phyloP scores from a whole-genome alignment of 2,329 filamentous ascomycete species.

The Aphanocladium album region DNA sequence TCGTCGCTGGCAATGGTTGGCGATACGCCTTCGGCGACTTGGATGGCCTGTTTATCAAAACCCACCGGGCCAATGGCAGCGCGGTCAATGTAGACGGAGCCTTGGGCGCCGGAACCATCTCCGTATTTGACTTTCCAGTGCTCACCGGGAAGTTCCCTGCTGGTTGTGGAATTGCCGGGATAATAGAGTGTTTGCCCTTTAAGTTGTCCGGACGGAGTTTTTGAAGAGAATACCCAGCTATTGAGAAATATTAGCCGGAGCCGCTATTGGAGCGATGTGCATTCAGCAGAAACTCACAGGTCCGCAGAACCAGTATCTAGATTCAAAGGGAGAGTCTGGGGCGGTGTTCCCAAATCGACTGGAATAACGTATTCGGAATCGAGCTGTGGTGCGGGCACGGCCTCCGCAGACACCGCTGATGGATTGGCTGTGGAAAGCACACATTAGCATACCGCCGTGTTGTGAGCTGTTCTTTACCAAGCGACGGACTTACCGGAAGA shows the following conservation, averaged over 20 bases:
- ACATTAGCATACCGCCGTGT: neutral
- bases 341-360: slow-evolving; percentile 54
- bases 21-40: slow-evolving; percentile 58
- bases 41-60: slow-evolving; percentile 58
- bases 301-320: slow-evolving; percentile 61
- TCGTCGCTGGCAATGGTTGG: slow-evolving; percentile 29
- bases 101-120: slow-evolving; percentile 58
- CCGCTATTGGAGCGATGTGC: too few relatives aligned
- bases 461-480: neutral
- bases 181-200: slow-evolving; percentile 54
- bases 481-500: slow-evolving; percentile 3
- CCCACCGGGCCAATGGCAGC: slow-evolving; percentile 57
- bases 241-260: slow-evolving; percentile 29
- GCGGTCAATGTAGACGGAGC: slow-evolving; percentile 61
- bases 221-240: slow-evolving; percentile 64
- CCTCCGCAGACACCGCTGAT: slow-evolving; percentile 24
- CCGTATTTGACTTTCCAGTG: slow-evolving; percentile 60
- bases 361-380: slow-evolving; percentile 58
- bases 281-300: slow-evolving; percentile 27
- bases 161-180: slow-evolving; percentile 38
- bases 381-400: slow-evolving; percentile 18
- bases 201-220: slow-evolving; percentile 43
- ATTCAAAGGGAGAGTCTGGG: slow-evolving; percentile 58
- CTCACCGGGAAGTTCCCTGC: slow-evolving; percentile 34
- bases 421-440: slow-evolving; percentile 20